These are phyloP conservation scores for Puccinia brachypodii DNA, from an alignment of 1,284 basidiomycete species.

Conservation along the genomic window DNA sequence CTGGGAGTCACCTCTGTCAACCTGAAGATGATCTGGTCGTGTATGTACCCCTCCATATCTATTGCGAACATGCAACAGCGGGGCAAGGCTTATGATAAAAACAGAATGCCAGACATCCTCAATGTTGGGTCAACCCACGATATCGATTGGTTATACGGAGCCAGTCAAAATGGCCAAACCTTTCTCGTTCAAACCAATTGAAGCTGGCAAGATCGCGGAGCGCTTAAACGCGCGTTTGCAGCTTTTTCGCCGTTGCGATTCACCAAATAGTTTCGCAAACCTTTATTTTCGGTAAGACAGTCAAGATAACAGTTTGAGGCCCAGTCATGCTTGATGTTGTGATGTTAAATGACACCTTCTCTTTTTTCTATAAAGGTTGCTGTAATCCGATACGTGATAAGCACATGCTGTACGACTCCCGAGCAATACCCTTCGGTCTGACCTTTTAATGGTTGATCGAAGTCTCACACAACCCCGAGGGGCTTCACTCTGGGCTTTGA, in stretches of 20 bases:
- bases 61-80: slow-evolving; percentile 19
- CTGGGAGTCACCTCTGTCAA: background rate
- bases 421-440: background rate
- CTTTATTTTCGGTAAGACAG: background rate
- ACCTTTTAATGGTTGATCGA: background rate
- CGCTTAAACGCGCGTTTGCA: background rate
- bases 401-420: background rate
- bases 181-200: slow-evolving; percentile 25
- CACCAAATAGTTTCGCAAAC: background rate
- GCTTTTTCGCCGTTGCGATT: background rate
- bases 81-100: background rate
- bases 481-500: background rate
- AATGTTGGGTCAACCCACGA: background rate
- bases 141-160: background rate
- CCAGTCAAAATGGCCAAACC: background rate
- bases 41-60: background rate
- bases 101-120: slow-evolving; percentile 30
- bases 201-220: background rate
- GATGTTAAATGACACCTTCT: background rate
- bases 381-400: background rate
- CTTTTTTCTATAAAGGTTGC: background rate
- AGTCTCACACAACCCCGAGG: background rate
- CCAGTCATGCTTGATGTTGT: too few relatives aligned
- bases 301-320: background rate
- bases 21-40: background rate